These are phyloP conservation scores for Themeda triandra DNA, from an alignment of 176 grass and related monocot species.

Conservation along the genomic window DNA sequence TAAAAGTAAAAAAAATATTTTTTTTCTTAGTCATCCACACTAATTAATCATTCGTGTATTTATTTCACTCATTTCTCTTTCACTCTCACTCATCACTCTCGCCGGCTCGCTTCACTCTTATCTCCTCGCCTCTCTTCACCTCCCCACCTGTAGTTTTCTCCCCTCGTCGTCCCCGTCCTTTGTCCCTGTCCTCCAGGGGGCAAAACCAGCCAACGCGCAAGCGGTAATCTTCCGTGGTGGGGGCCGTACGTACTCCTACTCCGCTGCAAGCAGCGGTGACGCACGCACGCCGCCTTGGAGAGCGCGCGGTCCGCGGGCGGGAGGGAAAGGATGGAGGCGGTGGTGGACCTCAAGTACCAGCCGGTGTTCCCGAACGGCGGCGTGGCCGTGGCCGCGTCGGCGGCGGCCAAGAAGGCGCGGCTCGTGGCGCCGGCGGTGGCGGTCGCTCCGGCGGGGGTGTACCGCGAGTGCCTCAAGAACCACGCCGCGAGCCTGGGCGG, in stretches of 20 bases:
- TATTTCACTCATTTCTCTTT: neutral
- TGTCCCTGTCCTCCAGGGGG: neutral
- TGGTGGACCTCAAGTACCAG: constrained; percentile 20
- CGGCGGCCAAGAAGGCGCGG: neutral
- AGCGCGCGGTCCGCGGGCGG: no score
- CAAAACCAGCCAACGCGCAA: neutral
- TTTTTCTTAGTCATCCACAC: neutral
- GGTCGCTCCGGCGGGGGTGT: neutral
- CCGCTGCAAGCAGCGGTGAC: neutral
- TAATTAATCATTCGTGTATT: neutral
- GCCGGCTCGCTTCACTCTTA: neutral
- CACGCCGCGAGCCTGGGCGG: constrained; percentile 72
- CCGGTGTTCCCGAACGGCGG: constrained; percentile 54
- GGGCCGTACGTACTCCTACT: neutral
- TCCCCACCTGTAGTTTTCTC: constrained; percentile 33
- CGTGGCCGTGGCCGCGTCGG: neutral
- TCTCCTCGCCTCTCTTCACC: constrained; percentile 21
- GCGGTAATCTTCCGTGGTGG: neutral
- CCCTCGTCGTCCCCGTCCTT: neutral
- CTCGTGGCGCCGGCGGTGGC: neutral
- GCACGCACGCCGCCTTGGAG: neutral
- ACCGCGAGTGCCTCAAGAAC: constrained; percentile 88
- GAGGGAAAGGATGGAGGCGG: constrained; percentile 6
- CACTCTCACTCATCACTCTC: neutral
- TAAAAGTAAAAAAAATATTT: neutral